These are phyloP conservation scores for Biancaea sappan DNA, from an alignment of 306 rosid genomes.

Conservation along the genomic window DNA sequence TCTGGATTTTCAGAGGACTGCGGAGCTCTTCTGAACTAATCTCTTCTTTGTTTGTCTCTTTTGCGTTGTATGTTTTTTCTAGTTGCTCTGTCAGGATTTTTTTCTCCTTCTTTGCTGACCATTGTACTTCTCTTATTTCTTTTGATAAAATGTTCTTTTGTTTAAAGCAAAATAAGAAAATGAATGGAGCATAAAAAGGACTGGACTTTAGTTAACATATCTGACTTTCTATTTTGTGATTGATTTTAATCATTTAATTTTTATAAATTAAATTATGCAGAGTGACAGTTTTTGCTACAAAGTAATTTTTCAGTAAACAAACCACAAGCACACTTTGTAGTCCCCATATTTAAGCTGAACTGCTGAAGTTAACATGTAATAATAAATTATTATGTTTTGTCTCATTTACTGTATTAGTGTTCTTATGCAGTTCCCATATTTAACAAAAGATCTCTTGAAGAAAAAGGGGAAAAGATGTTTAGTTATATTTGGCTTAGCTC, in stretches of 20 bases:
- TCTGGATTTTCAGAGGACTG: too few species aligned
- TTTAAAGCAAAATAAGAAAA: background rate
- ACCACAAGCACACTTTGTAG: background rate
- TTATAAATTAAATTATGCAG: background rate
- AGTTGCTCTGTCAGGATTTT: too few species aligned
- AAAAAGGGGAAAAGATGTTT: conserved; percentile 5
- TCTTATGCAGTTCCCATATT: background rate
- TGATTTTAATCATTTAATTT: background rate
- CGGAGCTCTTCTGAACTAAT: too few species aligned
- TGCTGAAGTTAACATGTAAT: background rate
- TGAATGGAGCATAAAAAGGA: background rate
- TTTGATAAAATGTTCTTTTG: too few species aligned
- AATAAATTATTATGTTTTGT: background rate
- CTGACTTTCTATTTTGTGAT: conserved; percentile 7
- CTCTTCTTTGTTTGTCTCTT: too few species aligned
- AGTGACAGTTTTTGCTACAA: conserved; percentile 17
- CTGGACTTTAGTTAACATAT: background rate
- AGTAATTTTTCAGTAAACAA: conserved; percentile 6
- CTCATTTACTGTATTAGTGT: background rate
- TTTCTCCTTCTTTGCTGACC: too few species aligned
- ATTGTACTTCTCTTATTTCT: too few species aligned
- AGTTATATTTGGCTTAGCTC: conserved; percentile 14
- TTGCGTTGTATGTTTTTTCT: too few species aligned
- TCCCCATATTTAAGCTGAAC: background rate
- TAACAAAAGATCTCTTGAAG: background rate